A percentile compares a stretch with the other conserved stretches of the same genome.
Conservation (phyloP, 106 monocot genomes). For the Vanilla planifolia region DNA sequence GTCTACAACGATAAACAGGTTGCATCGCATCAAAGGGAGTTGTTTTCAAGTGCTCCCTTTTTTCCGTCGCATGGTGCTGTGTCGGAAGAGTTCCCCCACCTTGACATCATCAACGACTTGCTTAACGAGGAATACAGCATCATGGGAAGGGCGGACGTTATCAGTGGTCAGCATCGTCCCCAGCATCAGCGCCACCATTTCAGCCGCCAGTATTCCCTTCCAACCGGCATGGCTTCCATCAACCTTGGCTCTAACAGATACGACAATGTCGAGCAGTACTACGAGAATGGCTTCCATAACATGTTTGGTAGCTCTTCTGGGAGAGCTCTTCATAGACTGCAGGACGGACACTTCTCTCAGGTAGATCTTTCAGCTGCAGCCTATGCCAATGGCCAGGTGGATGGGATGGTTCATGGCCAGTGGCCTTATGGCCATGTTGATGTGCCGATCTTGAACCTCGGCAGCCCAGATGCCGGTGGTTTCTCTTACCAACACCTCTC, state of each 20-base stretch:
- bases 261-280: conserved; percentile 31
- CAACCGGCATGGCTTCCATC: conserved; percentile 6
- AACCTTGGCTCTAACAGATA: conserved; percentile 15
- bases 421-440: conserved; percentile 41
- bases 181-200: too few species aligned
- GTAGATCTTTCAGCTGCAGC: conserved; percentile 24
- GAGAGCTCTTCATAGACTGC: conserved; percentile 10
- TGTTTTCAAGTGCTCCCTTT: not conserved
- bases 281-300: conserved; percentile 23
- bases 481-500: conserved; percentile 25
- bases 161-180: conserved; percentile 11
- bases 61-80: conserved; percentile 9
- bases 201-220: conserved; percentile 45
- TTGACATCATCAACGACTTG: conserved; percentile 88
- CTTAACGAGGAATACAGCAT: conserved; percentile 60
- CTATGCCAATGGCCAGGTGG: conserved; percentile 37
- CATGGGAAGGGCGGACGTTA: conserved; percentile 9
- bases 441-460: conserved; percentile 18
- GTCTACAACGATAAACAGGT: conserved; percentile 4
- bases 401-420: conserved; percentile 39
- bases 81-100: conserved; percentile 75
- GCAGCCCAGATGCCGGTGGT: conserved; percentile 24
- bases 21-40: not conserved
- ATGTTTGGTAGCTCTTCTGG: conserved; percentile 19
- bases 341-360: conserved; percentile 12